A percentile compares a stretch with the other conserved stretches of the same genome.
Evolutionary conservation across 441 rosid genomes (phyloP).

Genomic region (Populus trichocarpa): DNA sequence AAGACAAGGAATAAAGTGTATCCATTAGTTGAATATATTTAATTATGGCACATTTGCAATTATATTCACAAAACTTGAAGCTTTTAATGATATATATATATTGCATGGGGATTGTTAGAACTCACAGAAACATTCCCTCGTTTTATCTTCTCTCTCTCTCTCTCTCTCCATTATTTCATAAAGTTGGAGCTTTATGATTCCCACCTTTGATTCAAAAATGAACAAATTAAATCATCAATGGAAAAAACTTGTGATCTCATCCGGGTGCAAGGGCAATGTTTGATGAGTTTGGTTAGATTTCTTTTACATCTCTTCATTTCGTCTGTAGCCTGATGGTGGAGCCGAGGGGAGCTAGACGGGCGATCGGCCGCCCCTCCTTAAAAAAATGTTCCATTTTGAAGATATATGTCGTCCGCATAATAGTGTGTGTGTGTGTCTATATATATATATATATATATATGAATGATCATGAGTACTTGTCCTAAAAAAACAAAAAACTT

Average conservation of each 20-base stretch:
- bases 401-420: too few relatives aligned
- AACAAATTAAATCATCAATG: constrained; percentile 12
- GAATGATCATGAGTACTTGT: too few relatives aligned
- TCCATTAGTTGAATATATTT: constrained; percentile 7
- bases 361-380: not conserved
- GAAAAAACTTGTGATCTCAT: constrained; percentile 15
- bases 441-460: too few relatives aligned
- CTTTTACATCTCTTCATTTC: not conserved
- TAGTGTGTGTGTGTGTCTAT: too few relatives aligned
- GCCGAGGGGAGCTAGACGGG: not conserved
- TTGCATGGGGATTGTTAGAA: constrained; percentile 41
- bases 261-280: constrained; percentile 1
- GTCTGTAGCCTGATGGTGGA: not conserved
- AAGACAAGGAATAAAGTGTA: constrained; percentile 43
- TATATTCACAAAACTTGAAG: not conserved
- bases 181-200: constrained; percentile 51
- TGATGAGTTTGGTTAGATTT: constrained; percentile 7
- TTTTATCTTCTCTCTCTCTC: constrained; percentile 22
- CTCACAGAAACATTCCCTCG: constrained; percentile 25
- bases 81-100: not conserved
- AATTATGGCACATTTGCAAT: too few relatives aligned
- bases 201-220: not conserved
- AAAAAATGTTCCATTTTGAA: too few relatives aligned
- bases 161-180: constrained; percentile 35
- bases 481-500: too few relatives aligned